Conservation (phyloP, 768 basidiomycete species). For the Rhodotorula sphaerocarpa region DNA sequence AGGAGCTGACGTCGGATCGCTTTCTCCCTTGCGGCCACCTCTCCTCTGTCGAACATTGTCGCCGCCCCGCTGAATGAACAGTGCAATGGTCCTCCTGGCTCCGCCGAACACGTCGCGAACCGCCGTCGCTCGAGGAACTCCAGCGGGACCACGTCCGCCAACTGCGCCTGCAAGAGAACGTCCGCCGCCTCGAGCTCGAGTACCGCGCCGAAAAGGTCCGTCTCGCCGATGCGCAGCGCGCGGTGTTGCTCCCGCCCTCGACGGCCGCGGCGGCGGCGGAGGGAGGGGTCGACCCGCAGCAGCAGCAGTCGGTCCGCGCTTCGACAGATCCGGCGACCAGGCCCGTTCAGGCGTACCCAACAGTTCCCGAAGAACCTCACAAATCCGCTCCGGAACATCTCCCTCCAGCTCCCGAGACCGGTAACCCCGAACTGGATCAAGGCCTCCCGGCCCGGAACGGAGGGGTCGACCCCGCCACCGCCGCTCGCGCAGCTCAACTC, state of each 20-base stretch:
- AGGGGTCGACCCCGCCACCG: not conserved
- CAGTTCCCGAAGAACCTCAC: too few relatives aligned
- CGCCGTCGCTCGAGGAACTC: constrained; percentile 30
- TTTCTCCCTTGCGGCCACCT: not conserved
- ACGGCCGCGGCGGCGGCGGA: not conserved
- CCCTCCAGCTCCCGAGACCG: too few relatives aligned
- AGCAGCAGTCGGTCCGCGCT: too few relatives aligned
- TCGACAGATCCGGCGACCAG: too few relatives aligned
- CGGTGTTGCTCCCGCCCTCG: too few relatives aligned
- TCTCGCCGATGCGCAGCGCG: not conserved
- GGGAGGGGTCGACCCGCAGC: not conserved
- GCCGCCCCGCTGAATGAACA: not conserved
- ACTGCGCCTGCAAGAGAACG: constrained; percentile 28
- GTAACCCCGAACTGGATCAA: too few relatives aligned
- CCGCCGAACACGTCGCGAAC: constrained; percentile 28
- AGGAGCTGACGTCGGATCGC: not conserved
- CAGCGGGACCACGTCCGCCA: constrained; percentile 23
- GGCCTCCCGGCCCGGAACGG: not conserved
- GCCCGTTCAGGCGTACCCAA: too few relatives aligned
- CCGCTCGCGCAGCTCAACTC: not conserved
- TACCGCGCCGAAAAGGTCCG: constrained; percentile 34
- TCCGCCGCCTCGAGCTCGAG: constrained; percentile 16
- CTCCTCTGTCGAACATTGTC: not conserved
- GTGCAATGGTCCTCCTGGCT: constrained; percentile 38
- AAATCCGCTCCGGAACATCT: too few relatives aligned